phyloP scores from a whole-genome alignment of 1,284 basidiomycete genomes.

The Salmacisia buchloeana region DNA sequence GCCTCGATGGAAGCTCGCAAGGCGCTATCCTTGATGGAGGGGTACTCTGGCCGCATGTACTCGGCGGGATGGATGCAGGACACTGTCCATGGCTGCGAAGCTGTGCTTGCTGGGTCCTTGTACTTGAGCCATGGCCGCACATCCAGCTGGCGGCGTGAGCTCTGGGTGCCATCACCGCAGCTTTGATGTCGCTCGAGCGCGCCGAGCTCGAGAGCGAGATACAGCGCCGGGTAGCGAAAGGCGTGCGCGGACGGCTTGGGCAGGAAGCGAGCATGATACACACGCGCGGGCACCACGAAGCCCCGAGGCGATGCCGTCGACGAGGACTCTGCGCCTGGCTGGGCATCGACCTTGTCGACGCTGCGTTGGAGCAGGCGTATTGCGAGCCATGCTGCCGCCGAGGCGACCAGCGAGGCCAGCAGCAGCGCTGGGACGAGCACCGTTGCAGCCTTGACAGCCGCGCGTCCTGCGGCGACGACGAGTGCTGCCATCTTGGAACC shows the following conservation, averaged over 20 bases:
- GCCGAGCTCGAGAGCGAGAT: constrained; percentile 61
- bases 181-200: constrained; percentile 55
- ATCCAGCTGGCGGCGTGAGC: constrained; percentile 50
- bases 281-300: constrained; percentile 24
- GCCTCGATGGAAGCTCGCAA: constrained; percentile 9
- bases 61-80: constrained; percentile 16
- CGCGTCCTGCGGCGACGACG: too few relatives aligned
- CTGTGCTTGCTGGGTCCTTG: constrained; percentile 12
- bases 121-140: constrained; percentile 8
- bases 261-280: constrained; percentile 60
- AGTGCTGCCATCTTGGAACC: too few relatives aligned
- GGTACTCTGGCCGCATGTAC: constrained; percentile 19
- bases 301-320: neutral
- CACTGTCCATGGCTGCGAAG: constrained; percentile 9
- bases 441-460: too few relatives aligned
- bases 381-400: neutral
- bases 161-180: constrained; percentile 56
- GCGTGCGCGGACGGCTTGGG: constrained; percentile 58
- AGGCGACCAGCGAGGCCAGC: neutral
- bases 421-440: neutral
- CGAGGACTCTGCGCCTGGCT: neutral
- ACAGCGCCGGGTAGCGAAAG: constrained; percentile 65
- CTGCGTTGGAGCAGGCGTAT: neutral
- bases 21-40: neutral
- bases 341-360: neutral